Conservation (phyloP, 177 flowering plant species). For the Vitis hybrid region DNA sequence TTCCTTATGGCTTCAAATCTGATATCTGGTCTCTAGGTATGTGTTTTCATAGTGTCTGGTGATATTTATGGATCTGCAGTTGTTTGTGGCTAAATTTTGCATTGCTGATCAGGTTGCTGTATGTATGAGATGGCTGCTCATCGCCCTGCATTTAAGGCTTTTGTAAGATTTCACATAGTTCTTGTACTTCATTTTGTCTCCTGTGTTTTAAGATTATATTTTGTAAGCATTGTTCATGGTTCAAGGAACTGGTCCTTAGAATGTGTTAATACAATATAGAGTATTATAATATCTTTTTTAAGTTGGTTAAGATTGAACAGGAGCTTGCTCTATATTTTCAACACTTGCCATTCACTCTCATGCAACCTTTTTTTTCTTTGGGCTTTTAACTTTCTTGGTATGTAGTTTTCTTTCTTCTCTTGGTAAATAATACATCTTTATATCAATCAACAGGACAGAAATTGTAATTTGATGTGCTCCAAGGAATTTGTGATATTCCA, state of each 20-base stretch:
- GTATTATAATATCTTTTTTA: too few species aligned
- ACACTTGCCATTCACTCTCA: too few species aligned
- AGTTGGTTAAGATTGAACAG: too few species aligned
- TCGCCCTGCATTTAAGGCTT: conserved; percentile 99
- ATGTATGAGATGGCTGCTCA: conserved; percentile 99
- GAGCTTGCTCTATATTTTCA: too few species aligned
- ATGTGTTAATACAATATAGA: too few species aligned
- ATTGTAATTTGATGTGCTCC: too few species aligned
- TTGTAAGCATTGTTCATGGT: neutral
- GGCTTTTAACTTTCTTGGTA: too few species aligned
- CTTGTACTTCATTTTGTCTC: neutral
- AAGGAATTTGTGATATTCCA: too few species aligned
- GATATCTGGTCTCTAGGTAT: conserved; percentile 99
- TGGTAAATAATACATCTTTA: too few species aligned
- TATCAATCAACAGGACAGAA: too few species aligned
- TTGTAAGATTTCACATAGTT: conserved; percentile 56
- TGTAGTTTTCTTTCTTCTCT: too few species aligned
- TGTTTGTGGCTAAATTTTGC: conserved; percentile 14
- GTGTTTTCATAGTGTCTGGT: conserved; percentile 1
- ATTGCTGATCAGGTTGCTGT: conserved; percentile 76
- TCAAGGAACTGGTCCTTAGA: neutral
- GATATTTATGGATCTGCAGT: neutral
- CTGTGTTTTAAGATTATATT: neutral
- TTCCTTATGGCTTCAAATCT: conserved; percentile 98
- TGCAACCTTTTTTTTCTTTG: too few species aligned